Evolutionary conservation across 805 yeast species (phyloP), one percentile per base, ranked within the genome.

Genomic region (Suhomyces kilbournensis): DNA sequence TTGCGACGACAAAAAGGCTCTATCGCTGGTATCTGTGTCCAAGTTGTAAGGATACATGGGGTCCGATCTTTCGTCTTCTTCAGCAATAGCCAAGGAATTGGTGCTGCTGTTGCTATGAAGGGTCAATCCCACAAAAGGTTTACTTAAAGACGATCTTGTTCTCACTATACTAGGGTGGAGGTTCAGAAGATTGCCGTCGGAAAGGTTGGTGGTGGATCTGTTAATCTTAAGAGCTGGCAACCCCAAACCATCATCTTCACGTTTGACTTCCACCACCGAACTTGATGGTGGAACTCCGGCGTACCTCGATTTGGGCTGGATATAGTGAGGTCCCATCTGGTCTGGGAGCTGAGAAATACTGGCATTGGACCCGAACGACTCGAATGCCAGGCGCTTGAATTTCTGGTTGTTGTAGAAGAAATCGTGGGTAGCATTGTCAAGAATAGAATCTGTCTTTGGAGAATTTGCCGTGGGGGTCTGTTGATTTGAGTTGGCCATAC

Each of bases 251-350:
- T 65, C 68, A 28, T 60, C 60, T 44, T 60, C 58, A 30, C 60
- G 54, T 53, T 69, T 73, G n/a, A 59, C 53, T 35, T 74, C 78
- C n/a, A 71, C 58, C 8, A 75, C 71, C 42, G 73, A 69, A 8
- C 53, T 40, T 3, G 55, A 43, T 1, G 69, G 55, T 19, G 60
- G 53, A 39, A 65, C 52, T 46, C 63, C 59, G 51, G 58, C 60
- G 51, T 64, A 67, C 35, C 80, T 67, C 2, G 82, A 72, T 46
- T 71, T 69, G 9, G 84, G 84, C 55, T 75, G 79, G 46, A 79
- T 67, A 52, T 66, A 72, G 25, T 71, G 75, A 10, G 70, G 65
- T 1, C 61, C 64, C 44, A 60, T 52, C 50, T 61, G 65, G 14
- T 67, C 71, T 22, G 69, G 17, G 2, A 56, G 39, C 12, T 28